Conservation (phyloP, 331 rosid species). For the Phaseolus coccineus region DNA sequence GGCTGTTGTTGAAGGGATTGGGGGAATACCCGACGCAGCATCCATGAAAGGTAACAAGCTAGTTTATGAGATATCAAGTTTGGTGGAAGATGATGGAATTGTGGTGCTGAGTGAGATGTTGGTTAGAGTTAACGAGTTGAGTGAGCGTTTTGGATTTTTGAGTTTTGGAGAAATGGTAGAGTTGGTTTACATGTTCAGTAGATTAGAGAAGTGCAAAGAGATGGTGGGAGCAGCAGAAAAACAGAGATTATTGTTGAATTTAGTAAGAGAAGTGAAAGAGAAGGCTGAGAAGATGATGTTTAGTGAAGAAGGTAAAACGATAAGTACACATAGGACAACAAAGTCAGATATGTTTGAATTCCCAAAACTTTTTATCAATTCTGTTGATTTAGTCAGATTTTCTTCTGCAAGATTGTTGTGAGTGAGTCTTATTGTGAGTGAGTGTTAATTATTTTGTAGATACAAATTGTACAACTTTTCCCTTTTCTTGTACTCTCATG, state of each 20-base stretch:
- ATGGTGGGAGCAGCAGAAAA: neutral
- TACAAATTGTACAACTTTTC: too few species aligned
- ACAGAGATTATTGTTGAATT: conserved; percentile 51
- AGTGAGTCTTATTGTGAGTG: neutral
- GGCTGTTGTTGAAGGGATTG: conserved; percentile 46
- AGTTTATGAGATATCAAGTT: conserved; percentile 43
- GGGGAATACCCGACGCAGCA: conserved; percentile 46
- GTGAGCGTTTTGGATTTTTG: conserved; percentile 53
- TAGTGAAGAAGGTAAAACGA: conserved; percentile 25
- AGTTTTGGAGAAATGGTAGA: conserved; percentile 71
- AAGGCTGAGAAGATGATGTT: conserved; percentile 36
- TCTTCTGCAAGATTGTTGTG: conserved; percentile 55
- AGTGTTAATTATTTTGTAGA: neutral
- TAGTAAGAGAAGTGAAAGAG: conserved; percentile 54
- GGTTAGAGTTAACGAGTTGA: conserved; percentile 56
- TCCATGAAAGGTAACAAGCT: conserved; percentile 38
- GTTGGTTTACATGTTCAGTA: conserved; percentile 57
- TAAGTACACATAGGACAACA: conserved; percentile 32
- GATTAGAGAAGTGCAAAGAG: conserved; percentile 59
- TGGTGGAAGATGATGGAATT: conserved; percentile 60
- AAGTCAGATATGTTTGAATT: conserved; percentile 60
- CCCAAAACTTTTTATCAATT: conserved; percentile 8
- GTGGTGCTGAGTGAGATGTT: conserved; percentile 43
- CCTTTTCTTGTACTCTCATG: too few species aligned
- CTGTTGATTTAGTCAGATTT: conserved; percentile 47